Evolutionary conservation across 169 alveolate species (phyloP).

Genomic region (Eimeria maxima): DNA sequence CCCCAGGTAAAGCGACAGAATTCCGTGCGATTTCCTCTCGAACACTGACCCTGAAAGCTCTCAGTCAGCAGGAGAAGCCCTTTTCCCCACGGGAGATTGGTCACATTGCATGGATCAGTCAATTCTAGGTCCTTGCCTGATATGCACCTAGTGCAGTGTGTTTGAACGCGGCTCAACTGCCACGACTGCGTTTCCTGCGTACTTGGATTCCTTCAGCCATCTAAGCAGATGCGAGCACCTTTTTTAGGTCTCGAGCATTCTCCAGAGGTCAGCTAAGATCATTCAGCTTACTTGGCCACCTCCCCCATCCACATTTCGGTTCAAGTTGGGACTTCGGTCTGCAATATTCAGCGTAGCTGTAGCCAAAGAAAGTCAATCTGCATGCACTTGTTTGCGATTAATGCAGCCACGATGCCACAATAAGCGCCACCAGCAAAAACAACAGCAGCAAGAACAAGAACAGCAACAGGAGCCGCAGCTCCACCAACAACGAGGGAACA

Average conservation of each 20-base stretch:
- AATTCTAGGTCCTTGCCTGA: too few species aligned
- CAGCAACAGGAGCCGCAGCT: neutral
- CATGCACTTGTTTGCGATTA: neutral
- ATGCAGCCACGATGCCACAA: neutral
- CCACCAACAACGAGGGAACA: neutral
- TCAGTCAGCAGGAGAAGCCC: neutral
- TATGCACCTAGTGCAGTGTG: too few species aligned
- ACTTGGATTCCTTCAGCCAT: constrained; percentile 10
- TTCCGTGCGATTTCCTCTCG: neutral
- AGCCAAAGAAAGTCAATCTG: neutral
- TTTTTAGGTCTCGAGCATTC: neutral
- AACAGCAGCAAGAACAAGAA: neutral
- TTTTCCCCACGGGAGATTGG: too few species aligned
- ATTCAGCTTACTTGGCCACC: neutral
- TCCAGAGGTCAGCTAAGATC: neutral
- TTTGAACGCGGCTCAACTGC: neutral
- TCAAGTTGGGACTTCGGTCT: neutral
- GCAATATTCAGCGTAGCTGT: neutral
- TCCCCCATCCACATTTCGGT: neutral
- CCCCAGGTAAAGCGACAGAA: constrained; percentile 26
- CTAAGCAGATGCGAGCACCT: neutral
- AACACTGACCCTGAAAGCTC: neutral
- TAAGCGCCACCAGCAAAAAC: neutral
- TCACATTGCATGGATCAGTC: neutral
- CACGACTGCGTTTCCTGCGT: neutral